Evolutionary conservation across 2,329 filamentous ascomycete species (phyloP).

Genomic region (Colletotrichum echinochloae): DNA sequence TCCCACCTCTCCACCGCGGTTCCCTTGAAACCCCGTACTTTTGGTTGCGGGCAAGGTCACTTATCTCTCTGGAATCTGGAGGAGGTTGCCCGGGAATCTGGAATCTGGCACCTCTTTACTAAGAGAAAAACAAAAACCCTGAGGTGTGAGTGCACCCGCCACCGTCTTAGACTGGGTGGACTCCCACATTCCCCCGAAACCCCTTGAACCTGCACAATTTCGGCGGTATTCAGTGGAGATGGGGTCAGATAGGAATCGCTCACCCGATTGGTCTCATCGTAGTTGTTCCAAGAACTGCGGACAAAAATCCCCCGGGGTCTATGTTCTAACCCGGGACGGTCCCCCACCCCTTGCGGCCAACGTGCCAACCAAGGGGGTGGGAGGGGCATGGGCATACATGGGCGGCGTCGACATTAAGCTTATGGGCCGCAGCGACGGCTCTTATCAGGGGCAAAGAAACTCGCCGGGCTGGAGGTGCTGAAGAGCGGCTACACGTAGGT

Average conservation of each 20-base stretch:
- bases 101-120: slow-evolving; percentile 27
- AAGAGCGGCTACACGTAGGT: background rate
- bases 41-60: background rate
- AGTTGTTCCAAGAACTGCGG: slow-evolving; percentile 38
- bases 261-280: slow-evolving; percentile 27
- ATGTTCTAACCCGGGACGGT: slow-evolving; percentile 27
- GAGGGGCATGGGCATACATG: background rate
- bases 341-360: slow-evolving; percentile 20
- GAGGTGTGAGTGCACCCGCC: background rate
- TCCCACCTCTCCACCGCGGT: slow-evolving; percentile 29
- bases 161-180: background rate
- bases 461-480: background rate
- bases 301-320: slow-evolving; percentile 40
- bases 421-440: slow-evolving; percentile 34
- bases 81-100: slow-evolving; percentile 24
- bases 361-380: slow-evolving; percentile 33
- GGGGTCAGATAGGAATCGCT: slow-evolving; percentile 17
- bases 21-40: slow-evolving; percentile 20
- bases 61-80: slow-evolving; percentile 7
- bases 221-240: slow-evolving; percentile 35
- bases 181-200: slow-evolving; percentile 11
- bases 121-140: slow-evolving; percentile 23
- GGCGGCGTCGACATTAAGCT: slow-evolving; percentile 37
- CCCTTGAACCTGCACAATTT: slow-evolving; percentile 25
- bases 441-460: slow-evolving; percentile 32